Conservation (phyloP, 352 stramenopile species). For the Plasmopara viticola region DNA sequence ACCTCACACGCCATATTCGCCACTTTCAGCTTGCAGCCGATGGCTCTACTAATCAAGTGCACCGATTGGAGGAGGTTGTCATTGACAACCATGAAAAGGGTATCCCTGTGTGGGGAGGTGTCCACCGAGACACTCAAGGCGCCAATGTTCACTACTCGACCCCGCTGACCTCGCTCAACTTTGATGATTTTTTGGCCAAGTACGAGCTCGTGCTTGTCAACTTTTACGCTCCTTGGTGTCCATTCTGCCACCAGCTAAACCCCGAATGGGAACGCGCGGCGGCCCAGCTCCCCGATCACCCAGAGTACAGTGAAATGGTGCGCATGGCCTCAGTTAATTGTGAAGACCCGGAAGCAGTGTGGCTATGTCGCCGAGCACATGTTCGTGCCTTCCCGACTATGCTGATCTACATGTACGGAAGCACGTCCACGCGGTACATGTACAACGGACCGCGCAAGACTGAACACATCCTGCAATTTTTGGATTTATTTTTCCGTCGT, state of each 20-base stretch:
- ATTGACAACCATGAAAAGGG: slow-evolving; percentile 60
- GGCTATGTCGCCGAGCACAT: slow-evolving; percentile 61
- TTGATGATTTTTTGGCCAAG: slow-evolving; percentile 76
- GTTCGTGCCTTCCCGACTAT: slow-evolving; percentile 82
- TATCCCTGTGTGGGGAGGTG: slow-evolving; percentile 56
- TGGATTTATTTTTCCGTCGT: slow-evolving; percentile 79
- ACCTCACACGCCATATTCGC: slow-evolving; percentile 76
- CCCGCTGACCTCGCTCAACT: slow-evolving; percentile 55
- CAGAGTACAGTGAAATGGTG: slow-evolving; percentile 74
- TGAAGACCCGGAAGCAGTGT: slow-evolving; percentile 50
- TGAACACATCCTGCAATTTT: slow-evolving; percentile 69
- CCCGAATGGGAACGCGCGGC: slow-evolving; percentile 73
- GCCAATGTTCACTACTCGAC: slow-evolving; percentile 65
- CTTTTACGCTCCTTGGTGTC: slow-evolving; percentile 81
- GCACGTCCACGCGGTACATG: slow-evolving; percentile 69
- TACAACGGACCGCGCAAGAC: slow-evolving; percentile 75
- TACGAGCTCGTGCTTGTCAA: slow-evolving; percentile 84
- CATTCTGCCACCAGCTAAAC: slow-evolving; percentile 65
- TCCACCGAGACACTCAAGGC: slow-evolving; percentile 37
- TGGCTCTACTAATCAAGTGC: slow-evolving; percentile 20
- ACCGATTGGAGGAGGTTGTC: slow-evolving; percentile 60
- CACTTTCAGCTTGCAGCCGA: slow-evolving; percentile 56
- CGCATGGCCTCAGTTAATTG: slow-evolving; percentile 78
- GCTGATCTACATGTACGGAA: slow-evolving; percentile 84
- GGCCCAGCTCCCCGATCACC: slow-evolving; percentile 60